Evolutionary conservation across 257 asterid species (phyloP), one percentile per base, ranked within the genome.

Genomic region (Fraxinus anomala): DNA sequence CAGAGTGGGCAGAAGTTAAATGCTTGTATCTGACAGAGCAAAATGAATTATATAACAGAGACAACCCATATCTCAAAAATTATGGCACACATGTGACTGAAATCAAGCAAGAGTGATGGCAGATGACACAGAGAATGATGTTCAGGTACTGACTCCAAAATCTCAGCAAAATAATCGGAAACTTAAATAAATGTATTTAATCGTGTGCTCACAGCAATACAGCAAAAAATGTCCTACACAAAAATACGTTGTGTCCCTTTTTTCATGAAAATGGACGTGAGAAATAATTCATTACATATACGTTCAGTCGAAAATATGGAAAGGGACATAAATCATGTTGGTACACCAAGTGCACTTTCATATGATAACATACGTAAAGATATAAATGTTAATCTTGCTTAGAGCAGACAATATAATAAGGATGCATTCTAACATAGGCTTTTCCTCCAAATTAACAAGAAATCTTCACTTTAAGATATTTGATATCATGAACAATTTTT

Each of bases 371-470:
- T 51, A 17, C 61, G 6, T 51, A 7, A 51, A 14, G 61, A 54
- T 54, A 1, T n/a, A 54, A 54, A 26, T 19, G 65, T 6, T 54
- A 54, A 54, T 21, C 63, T 16, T 19, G 26, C 65, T 6, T 16
- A 54, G 12, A 54, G 3, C 2, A 19, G 9, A 17, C 65, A 19
- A 54, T n/a, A 6, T 2, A 59, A 12, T 7, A 3, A 8, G 28
- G 30, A 0, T 2, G 30, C 11, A 21, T 26, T 49, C 73, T n/a
- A 8, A 1, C 19, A 0, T 3, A 33, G 75, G 65, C 21, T 21
- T 70, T 47, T 80, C 23, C 37, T 59, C 42, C 73, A 37, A 28
- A 75, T 77, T 34, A 83, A 76, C 63, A 51, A 75, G 44, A 72
- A 72, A n/a, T 37, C 34, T 49, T 36, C 67, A 51, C 67, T 77